These are phyloP conservation scores for Penicillium glabrum DNA, from an alignment of 2,329 filamentous ascomycete genomes.

Conservation along the genomic window DNA sequence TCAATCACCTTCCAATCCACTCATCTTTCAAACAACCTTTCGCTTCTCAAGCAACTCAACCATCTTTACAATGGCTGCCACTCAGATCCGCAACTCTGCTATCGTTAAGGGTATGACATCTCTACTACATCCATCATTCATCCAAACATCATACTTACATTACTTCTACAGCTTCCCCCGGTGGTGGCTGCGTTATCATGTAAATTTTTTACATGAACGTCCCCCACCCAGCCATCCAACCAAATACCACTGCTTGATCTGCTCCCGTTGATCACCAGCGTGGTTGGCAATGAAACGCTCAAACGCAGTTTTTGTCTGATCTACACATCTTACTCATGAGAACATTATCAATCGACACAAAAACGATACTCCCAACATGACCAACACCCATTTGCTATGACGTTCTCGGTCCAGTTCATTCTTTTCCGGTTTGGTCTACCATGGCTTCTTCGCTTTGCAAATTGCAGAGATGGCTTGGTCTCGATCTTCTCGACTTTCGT, in stretches of 20 bases:
- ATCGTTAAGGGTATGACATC: slow-evolving; percentile 22
- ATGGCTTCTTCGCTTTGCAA: too few relatives aligned
- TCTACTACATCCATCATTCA: neutral
- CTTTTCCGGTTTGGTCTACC: slow-evolving; percentile 2
- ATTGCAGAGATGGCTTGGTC: neutral
- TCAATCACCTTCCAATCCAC: slow-evolving; percentile 1
- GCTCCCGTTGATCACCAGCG: neutral
- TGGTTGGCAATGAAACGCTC: neutral
- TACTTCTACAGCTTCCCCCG: slow-evolving; percentile 22
- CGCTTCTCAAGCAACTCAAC: slow-evolving; percentile 12
- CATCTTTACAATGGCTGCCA: slow-evolving; percentile 25
- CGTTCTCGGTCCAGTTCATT: slow-evolving; percentile 14
- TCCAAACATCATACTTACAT: neutral
- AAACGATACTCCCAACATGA: neutral
- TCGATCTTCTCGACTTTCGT: neutral
- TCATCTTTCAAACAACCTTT: slow-evolving; percentile 1
- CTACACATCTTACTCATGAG: neutral
- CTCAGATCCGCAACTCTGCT: slow-evolving; percentile 20
- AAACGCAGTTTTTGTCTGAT: neutral
- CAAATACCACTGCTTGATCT: neutral
- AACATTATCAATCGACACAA: neutral
- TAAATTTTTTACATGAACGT: slow-evolving; percentile 18
- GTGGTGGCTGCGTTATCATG: slow-evolving; percentile 32
- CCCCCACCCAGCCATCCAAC: neutral
- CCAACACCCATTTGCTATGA: neutral